Percentiles rank a stretch among this genome's conserved stretches.
Conservation (phyloP, 2,329 filamentous ascomycete genomes). For the Neopestalotiopsis sp. region DNA sequence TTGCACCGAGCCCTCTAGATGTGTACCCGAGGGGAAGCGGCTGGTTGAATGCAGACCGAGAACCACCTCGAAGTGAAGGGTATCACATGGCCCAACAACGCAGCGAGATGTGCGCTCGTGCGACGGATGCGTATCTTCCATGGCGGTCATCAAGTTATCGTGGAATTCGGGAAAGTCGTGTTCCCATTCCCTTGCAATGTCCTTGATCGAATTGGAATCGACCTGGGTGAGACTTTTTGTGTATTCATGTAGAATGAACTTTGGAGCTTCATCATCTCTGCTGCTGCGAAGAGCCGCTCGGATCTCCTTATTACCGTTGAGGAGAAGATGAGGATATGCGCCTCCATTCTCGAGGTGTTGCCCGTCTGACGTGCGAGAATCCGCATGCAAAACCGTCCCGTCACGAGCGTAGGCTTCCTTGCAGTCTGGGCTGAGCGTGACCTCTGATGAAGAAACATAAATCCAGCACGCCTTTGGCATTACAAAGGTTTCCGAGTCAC, state of each 20-base stretch:
- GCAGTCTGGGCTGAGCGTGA: conserved; percentile 50
- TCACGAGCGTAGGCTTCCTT: conserved; percentile 17
- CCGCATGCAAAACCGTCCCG: conserved; percentile 25
- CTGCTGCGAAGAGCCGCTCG: conserved; percentile 53
- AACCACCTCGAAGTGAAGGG: conserved; percentile 67
- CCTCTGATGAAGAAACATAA: conserved; percentile 59
- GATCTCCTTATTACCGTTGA: conserved; percentile 56
- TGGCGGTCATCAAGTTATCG: conserved; percentile 52
- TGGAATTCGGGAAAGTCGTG: conserved; percentile 61
- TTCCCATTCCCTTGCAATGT: conserved; percentile 61
- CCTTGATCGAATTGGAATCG: conserved; percentile 60
- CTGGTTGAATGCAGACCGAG: conserved; percentile 63
- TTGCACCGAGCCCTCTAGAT: conserved; percentile 64
- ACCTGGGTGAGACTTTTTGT: conserved; percentile 58
- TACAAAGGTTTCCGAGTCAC: conserved; percentile 58
- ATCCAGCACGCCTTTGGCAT: conserved; percentile 65
- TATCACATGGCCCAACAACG: conserved; percentile 52
- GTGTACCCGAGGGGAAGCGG: conserved; percentile 63
- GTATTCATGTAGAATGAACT: conserved; percentile 63
- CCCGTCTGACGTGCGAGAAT: conserved; percentile 32
- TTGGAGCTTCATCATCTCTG: conserved; percentile 38
- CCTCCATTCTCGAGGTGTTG: conserved; percentile 31
- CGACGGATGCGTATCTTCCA: conserved; percentile 47
- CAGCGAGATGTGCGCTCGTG: conserved; percentile 39
- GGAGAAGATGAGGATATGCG: conserved; percentile 60